These are phyloP conservation scores for Domatiomyces catenatus DNA, from an alignment of 2,329 filamentous ascomycete genomes.

Conservation along the genomic window DNA sequence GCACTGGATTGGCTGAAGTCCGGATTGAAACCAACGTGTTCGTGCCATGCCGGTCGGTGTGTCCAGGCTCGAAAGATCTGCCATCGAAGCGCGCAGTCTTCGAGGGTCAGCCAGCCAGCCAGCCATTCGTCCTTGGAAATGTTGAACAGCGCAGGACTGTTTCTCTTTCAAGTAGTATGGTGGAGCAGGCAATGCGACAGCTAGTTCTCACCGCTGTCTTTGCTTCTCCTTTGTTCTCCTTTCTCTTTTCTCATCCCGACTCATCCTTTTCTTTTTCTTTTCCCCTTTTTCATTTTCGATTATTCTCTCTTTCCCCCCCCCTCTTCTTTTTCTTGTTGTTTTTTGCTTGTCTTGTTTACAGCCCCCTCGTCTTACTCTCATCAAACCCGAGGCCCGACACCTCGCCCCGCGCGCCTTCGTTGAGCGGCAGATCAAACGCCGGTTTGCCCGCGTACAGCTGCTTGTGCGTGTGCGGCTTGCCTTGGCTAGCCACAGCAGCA, in stretches of 20 bases:
- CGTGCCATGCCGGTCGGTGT: not conserved
- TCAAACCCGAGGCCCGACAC: slow-evolving; percentile 24
- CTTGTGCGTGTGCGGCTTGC: slow-evolving; percentile 27
- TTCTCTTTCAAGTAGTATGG: too few relatives aligned
- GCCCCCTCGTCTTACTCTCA: slow-evolving; percentile 32
- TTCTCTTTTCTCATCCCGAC: too few relatives aligned
- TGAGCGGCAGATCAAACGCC: slow-evolving; percentile 54
- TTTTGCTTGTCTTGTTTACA: slow-evolving; percentile 22
- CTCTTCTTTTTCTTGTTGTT: not conserved
- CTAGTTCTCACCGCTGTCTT: too few relatives aligned
- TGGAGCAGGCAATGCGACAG: too few relatives aligned
- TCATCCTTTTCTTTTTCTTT: too few relatives aligned
- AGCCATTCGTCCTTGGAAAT: too few relatives aligned
- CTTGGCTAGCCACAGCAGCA: slow-evolving; percentile 2
- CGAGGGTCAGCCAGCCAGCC: too few relatives aligned
- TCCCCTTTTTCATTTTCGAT: too few relatives aligned
- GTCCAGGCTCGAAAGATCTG: not conserved
- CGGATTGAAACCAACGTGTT: not conserved
- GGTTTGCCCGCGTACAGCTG: slow-evolving; percentile 68
- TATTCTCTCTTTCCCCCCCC: not conserved
- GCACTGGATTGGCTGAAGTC: not conserved
- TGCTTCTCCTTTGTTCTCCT: too few relatives aligned
- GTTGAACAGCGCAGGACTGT: too few relatives aligned
- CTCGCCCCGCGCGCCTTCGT: slow-evolving; percentile 42
- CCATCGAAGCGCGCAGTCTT: too few relatives aligned